These are phyloP conservation scores for Periglandula ipomoeae DNA, from an alignment of 2,329 filamentous ascomycete genomes.

Conservation along the genomic window DNA sequence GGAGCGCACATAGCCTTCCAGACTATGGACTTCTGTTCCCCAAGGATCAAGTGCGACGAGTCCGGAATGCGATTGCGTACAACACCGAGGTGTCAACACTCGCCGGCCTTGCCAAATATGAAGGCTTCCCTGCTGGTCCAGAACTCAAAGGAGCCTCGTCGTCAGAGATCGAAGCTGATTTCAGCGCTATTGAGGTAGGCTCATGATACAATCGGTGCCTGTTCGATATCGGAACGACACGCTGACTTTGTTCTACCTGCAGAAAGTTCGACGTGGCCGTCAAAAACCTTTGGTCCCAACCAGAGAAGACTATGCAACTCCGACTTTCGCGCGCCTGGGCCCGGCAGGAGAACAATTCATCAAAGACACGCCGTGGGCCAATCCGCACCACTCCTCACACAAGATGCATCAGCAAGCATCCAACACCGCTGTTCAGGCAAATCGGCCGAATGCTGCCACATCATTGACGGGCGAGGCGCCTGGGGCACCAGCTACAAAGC, in stretches of 20 bases:
- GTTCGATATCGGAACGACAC: neutral
- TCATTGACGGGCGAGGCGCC: constrained; percentile 1
- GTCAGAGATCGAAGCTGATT: constrained; percentile 73
- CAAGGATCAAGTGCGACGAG: constrained; percentile 64
- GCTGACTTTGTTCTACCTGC: constrained; percentile 12
- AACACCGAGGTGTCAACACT: constrained; percentile 91
- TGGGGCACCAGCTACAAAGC: constrained; percentile 15
- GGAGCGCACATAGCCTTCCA: constrained; percentile 69
- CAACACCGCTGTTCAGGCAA: constrained; percentile 11
- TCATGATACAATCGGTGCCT: neutral
- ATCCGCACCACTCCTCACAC: constrained; percentile 71
- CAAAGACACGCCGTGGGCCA: constrained; percentile 86
- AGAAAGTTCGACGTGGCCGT: constrained; percentile 26
- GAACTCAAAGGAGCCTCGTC: constrained; percentile 63
- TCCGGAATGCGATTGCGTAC: constrained; percentile 81
- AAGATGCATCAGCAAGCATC: constrained; percentile 34
- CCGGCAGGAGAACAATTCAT: constrained; percentile 79
- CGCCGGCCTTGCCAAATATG: constrained; percentile 84
- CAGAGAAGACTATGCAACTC: constrained; percentile 38
- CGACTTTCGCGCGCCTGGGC: constrained; percentile 41
- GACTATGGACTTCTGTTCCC: constrained; percentile 79
- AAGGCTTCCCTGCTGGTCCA: constrained; percentile 94
- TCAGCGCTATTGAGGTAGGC: constrained; percentile 75
- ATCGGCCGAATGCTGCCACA: constrained; percentile 6
- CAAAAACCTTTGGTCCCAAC: constrained; percentile 31